These are phyloP conservation scores for Candida dajiaensis DNA, from an alignment of 805 yeast genomes.

Conservation along the genomic window DNA sequence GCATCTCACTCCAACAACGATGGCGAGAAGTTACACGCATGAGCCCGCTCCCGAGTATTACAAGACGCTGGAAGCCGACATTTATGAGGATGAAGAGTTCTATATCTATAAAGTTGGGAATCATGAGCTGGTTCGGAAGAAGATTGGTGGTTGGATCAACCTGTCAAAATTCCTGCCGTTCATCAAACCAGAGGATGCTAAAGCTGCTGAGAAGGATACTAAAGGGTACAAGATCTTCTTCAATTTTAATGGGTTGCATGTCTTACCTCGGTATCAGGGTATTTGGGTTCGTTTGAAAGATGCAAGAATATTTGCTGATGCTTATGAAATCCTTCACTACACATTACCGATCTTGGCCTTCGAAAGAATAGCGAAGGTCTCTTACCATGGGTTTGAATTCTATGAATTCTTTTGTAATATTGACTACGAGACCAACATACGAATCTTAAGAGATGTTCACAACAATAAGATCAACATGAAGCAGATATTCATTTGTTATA, in stretches of 20 bases:
- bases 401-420: slow-evolving; percentile 22
- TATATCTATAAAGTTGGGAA: slow-evolving; percentile 4
- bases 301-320: slow-evolving; percentile 19
- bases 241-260: neutral
- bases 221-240: neutral
- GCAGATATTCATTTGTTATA: slow-evolving; percentile 19
- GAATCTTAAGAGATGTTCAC: slow-evolving; percentile 20
- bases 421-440: slow-evolving; percentile 12
- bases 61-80: slow-evolving; percentile 3
- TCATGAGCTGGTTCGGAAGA: slow-evolving; percentile 11
- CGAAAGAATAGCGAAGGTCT: slow-evolving; percentile 21
- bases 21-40: neutral
- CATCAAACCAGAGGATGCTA: neutral
- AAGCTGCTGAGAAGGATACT: neutral
- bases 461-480: slow-evolving; percentile 18
- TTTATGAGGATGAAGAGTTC: slow-evolving; percentile 7
- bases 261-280: slow-evolving; percentile 10
- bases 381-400: slow-evolving; percentile 19
- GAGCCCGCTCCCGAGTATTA: slow-evolving; percentile 3
- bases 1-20: neutral
- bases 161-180: slow-evolving; percentile 9
- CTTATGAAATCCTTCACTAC: slow-evolving; percentile 10
- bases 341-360: slow-evolving; percentile 19
- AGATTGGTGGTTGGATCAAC: slow-evolving; percentile 22
- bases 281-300: slow-evolving; percentile 18